Evolutionary conservation across 73 alveolate species (phyloP).

Genomic region (Blepharisma japonicum): DNA sequence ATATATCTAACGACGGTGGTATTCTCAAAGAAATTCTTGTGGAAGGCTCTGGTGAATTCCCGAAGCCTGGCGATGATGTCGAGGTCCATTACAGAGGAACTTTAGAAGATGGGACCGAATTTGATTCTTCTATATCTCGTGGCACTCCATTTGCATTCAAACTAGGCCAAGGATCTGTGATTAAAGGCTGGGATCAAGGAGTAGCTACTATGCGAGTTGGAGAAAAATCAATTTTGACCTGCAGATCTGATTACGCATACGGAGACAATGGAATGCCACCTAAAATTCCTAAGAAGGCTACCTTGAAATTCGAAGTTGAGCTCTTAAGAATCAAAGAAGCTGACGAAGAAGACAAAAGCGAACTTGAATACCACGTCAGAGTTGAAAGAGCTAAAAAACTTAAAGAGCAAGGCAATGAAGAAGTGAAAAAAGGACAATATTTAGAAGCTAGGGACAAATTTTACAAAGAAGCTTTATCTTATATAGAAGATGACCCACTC

Average conservation of each 20-base stretch:
- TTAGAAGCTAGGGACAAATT: conserved; percentile 65
- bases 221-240: conserved; percentile 76
- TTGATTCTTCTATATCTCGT: conserved; percentile 72
- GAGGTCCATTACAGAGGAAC: conserved; percentile 83
- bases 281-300: conserved; percentile 92
- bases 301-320: conserved; percentile 85
- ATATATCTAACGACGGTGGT: conserved; percentile 63
- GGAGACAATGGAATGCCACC: conserved; percentile 94
- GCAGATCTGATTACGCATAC: conserved; percentile 70
- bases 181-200: conserved; percentile 98
- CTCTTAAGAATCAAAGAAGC: conserved; percentile 71
- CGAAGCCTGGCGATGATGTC: conserved; percentile 53
- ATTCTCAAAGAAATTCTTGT: conserved; percentile 51
- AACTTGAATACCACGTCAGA: conserved; percentile 81
- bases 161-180: conserved; percentile 88
- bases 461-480: conserved; percentile 67
- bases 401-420: conserved; percentile 86
- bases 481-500: conserved; percentile 49
- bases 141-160: conserved; percentile 69
- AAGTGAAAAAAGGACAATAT: conserved; percentile 65
- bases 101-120: conserved; percentile 78
- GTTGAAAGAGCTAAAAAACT: conserved; percentile 63
- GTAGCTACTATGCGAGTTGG: conserved; percentile 86
- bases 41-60: conserved; percentile 62
- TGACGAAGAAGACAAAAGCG: conserved; percentile 68